Conservation (phyloP, 495 filamentous ascomycete species). For the Podospora bellae-mahoneyi region DNA sequence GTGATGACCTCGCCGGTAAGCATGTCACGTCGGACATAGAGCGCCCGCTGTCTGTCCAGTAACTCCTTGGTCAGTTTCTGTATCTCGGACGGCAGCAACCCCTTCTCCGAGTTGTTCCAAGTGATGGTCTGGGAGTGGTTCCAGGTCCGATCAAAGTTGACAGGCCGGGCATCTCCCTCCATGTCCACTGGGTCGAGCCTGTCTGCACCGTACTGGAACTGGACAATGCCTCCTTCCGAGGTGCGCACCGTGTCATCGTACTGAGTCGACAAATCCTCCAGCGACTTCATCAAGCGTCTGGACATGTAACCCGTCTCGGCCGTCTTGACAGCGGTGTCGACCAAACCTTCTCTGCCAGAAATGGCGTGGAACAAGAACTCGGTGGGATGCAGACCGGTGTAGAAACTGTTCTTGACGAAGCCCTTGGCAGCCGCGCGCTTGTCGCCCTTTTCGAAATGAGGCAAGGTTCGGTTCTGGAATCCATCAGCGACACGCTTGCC, state of each 20-base stretch:
- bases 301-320: constrained; percentile 99
- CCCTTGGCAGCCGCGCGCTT: constrained; percentile 90
- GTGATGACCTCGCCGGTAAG: constrained; percentile 48
- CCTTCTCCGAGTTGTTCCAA: constrained; percentile 68
- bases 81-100: constrained; percentile 73
- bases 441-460: constrained; percentile 91
- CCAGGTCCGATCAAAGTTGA: constrained; percentile 90
- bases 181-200: constrained; percentile 94
- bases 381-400: constrained; percentile 79
- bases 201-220: constrained; percentile 96
- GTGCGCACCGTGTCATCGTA: constrained; percentile 96
- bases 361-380: constrained; percentile 99
- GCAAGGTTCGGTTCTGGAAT: constrained; percentile 90
- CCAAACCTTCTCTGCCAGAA: constrained; percentile 94
- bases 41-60: constrained; percentile 61
- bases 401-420: constrained; percentile 97
- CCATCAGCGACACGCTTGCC: constrained; percentile 92
- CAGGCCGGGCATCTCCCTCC: constrained; percentile 90
- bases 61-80: constrained; percentile 58
- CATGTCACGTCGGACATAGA: constrained; percentile 57
- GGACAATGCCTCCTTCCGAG: constrained; percentile 77
- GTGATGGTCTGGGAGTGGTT: constrained; percentile 77
- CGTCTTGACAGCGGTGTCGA: constrained; percentile 99
- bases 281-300: constrained; percentile 92
- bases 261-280: constrained; percentile 86